These are phyloP conservation scores for Penicillium bovifimosum DNA, from an alignment of 495 filamentous ascomycete genomes.

Conservation along the genomic window DNA sequence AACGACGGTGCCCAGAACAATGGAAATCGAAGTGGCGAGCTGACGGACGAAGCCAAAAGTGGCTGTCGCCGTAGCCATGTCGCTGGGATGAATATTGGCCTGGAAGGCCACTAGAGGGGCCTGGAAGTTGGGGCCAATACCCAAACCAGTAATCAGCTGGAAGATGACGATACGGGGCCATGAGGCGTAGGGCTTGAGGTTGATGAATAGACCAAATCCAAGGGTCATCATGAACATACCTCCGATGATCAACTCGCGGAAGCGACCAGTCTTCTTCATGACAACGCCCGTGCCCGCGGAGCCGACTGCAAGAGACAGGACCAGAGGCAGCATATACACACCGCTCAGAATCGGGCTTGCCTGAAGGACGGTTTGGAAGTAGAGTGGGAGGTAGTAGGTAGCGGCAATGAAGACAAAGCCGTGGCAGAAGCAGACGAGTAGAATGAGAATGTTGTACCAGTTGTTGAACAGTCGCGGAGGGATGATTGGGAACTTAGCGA, in stretches of 20 bases:
- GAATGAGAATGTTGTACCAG: conserved; percentile 52
- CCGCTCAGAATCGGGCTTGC: conserved; percentile 69
- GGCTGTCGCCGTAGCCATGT: conserved; percentile 50
- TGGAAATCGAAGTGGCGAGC: conserved; percentile 45
- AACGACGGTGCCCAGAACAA: conserved; percentile 53
- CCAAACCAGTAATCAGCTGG: conserved; percentile 49
- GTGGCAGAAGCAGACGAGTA: conserved; percentile 57
- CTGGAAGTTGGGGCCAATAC: conserved; percentile 54
- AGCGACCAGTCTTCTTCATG: conserved; percentile 64
- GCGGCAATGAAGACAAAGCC: conserved; percentile 69
- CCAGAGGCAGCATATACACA: conserved; percentile 73
- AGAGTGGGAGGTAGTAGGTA: conserved; percentile 72
- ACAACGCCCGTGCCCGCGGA: conserved; percentile 61
- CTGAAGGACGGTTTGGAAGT: conserved; percentile 72
- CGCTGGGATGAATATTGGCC: conserved; percentile 42
- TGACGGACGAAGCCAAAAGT: conserved; percentile 50
- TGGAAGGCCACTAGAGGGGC: conserved; percentile 56
- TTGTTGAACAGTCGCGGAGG: conserved; percentile 63
- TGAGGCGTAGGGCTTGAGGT: conserved; percentile 41
- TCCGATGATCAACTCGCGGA: conserved; percentile 43
- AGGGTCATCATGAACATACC: conserved; percentile 49
- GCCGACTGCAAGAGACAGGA: conserved; percentile 59
- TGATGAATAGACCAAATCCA: conserved; percentile 50
- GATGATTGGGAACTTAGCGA: conserved; percentile 74
- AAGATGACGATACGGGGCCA: conserved; percentile 50